A percentile compares a stretch with the other conserved stretches of the same genome.
phyloP scores from a whole-genome alignment of 139 green algal species.

The Edaphochlamys debaryana region DNA sequence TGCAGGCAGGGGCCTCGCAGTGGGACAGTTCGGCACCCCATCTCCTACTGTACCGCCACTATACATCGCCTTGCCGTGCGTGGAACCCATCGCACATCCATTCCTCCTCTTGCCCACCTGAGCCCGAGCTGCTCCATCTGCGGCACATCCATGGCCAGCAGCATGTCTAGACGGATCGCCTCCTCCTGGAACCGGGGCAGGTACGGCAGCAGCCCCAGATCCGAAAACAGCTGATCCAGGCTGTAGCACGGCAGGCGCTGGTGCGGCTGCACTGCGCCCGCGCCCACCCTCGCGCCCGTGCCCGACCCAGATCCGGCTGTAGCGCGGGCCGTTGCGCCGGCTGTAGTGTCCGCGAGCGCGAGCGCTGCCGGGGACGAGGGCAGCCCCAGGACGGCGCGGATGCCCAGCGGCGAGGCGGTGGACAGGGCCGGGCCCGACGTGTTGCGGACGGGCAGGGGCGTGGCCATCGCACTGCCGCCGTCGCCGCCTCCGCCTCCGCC shows the following conservation, averaged over 20 bases:
- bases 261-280: no score
- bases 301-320: no score
- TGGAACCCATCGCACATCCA: not conserved
- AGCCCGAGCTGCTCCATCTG: conserved; percentile 44
- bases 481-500: no score
- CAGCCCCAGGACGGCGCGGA: no score
- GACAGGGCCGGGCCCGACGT: no score
- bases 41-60: not conserved
- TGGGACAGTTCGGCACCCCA: not conserved
- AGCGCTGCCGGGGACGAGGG: no score
- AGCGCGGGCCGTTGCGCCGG: no score
- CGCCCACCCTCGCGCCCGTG: no score
- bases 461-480: no score
- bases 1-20: no score
- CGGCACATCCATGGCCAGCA: conserved; percentile 34
- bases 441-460: no score
- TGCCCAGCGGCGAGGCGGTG: no score
- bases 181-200: conserved; percentile 27
- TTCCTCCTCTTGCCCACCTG: conserved; percentile 9
- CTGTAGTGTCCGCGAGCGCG: not conserved
- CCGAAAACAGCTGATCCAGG: conserved; percentile 7
- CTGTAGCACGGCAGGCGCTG: conserved; percentile 19
- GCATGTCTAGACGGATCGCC: conserved; percentile 48
- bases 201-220: conserved; percentile 46
- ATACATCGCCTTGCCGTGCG: not conserved